A percentile compares a stretch with the other conserved stretches of the same genome.
Evolutionary conservation across 768 basidiomycete genomes (phyloP).

Genomic region (Goffeauzyma gilvescens): DNA sequence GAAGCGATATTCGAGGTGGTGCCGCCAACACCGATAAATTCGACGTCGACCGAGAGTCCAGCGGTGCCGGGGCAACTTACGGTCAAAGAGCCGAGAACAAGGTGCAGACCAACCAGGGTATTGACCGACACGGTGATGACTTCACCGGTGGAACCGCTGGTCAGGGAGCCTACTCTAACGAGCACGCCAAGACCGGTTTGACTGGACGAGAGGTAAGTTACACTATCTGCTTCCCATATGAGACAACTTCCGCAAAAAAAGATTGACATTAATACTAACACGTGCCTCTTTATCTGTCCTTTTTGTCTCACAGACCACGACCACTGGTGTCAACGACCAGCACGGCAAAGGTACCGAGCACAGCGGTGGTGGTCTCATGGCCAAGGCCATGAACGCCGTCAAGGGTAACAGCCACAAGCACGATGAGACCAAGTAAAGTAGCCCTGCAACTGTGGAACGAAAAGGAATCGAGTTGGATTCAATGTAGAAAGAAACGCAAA

Average conservation of each 20-base stretch:
- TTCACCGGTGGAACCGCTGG: slow-evolving; percentile 7
- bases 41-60: slow-evolving; percentile 4
- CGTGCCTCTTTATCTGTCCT: too few relatives aligned
- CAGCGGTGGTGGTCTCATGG: slow-evolving; percentile 5
- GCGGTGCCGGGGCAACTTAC: background rate
- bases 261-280: too few relatives aligned
- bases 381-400: slow-evolving; percentile 11
- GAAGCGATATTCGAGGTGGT: background rate
- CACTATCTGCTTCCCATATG: too few relatives aligned
- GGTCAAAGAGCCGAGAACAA: slow-evolving; percentile 1
- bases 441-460: too few relatives aligned
- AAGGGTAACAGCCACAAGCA: slow-evolving; percentile 6
- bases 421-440: slow-evolving; percentile 2
- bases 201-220: slow-evolving; percentile 9
- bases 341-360: slow-evolving; percentile 2
- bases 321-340: slow-evolving; percentile 5
- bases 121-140: slow-evolving; percentile 4
- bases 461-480: too few relatives aligned
- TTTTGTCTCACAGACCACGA: too few relatives aligned
- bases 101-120: slow-evolving; percentile 1
- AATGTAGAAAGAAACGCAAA: too few relatives aligned
- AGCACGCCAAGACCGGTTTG: slow-evolving; percentile 6
- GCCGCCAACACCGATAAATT: slow-evolving; percentile 11
- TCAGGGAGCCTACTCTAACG: slow-evolving; percentile 6
- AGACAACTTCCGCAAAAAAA: too few relatives aligned